These are phyloP conservation scores for Pyrenula massariospora DNA, from an alignment of 495 filamentous ascomycete species.

Conservation along the genomic window DNA sequence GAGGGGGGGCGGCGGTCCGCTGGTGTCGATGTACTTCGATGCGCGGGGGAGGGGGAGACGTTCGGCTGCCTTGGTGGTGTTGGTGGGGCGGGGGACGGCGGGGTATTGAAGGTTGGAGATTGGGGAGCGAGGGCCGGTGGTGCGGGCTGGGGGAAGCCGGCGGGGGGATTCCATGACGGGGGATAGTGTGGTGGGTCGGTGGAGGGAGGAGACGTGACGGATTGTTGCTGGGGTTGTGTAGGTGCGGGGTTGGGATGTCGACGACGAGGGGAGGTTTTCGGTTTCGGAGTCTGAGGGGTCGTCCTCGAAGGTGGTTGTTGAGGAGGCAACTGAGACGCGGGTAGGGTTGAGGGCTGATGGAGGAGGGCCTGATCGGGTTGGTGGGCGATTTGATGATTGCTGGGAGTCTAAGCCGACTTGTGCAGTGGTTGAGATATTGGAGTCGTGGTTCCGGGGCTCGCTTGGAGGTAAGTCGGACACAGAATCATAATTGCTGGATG, in stretches of 20 bases:
- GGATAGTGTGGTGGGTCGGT: background rate
- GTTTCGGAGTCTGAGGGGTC: background rate
- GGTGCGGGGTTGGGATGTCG: background rate
- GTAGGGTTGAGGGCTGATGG: background rate
- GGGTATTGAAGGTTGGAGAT: background rate
- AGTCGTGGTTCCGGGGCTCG: background rate
- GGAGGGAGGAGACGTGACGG: background rate
- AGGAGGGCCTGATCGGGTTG: background rate
- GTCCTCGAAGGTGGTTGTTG: background rate
- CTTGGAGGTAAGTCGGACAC: background rate
- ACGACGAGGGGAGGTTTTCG: background rate
- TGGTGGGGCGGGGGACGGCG: background rate
- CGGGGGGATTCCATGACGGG: background rate
- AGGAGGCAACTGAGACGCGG: background rate
- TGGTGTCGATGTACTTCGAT: background rate
- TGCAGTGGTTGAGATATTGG: background rate
- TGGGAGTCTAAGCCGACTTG: background rate
- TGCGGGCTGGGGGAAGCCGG: background rate
- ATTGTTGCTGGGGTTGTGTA: background rate
- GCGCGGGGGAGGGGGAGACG: background rate
- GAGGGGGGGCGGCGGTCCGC: background rate
- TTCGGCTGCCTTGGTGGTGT: background rate
- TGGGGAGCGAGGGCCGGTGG: background rate
- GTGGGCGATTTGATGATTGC: background rate
- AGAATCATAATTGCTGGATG: background rate